A percentile compares a stretch with the other conserved stretches of the same genome.
Conservation (phyloP, 805 yeast species). For the Wickerhamomyces silvicola region DNA sequence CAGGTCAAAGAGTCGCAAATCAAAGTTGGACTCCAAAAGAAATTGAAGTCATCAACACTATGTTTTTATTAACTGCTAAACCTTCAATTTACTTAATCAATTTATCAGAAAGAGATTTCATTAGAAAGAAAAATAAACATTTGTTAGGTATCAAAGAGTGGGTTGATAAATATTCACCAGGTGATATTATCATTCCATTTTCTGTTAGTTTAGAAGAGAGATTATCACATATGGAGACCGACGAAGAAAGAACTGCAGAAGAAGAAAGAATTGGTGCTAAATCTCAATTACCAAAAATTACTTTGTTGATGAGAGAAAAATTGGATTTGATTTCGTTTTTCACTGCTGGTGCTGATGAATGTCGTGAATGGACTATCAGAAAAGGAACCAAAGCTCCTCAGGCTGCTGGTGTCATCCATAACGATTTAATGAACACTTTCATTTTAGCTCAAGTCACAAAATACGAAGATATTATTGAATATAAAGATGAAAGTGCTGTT, state of each 20-base stretch:
- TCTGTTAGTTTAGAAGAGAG: conserved; percentile 90
- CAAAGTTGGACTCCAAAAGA: conserved; percentile 85
- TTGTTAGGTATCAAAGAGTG: conserved; percentile 78
- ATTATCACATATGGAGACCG: conserved; percentile 80
- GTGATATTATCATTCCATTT: conserved; percentile 86
- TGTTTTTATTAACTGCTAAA: conserved; percentile 88
- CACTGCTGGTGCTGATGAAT: conserved; percentile 95
- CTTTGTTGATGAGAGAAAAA: conserved; percentile 80
- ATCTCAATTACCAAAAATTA: conserved; percentile 82
- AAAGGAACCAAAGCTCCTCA: conserved; percentile 92
- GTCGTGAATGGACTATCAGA: conserved; percentile 97
- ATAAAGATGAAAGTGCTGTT: conserved; percentile 74
- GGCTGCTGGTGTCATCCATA: conserved; percentile 97
- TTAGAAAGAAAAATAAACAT: conserved; percentile 85
- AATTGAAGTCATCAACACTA: conserved; percentile 81
- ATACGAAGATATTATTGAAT: conserved; percentile 70
- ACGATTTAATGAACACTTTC: conserved; percentile 91
- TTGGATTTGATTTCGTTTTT: conserved; percentile 87
- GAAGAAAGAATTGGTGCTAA: conserved; percentile 65
- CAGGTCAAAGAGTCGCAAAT: conserved; percentile 84
- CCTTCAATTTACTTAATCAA: conserved; percentile 91
- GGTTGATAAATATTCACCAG: conserved; percentile 85
- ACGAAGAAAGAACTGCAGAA: conserved; percentile 74
- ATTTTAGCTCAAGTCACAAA: conserved; percentile 91
- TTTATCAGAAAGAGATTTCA: conserved; percentile 81